Evolutionary conservation across 805 yeast genomes (phyloP), one percentile per base, ranked within the genome.

Genomic region (Cyberlindnera americana): DNA sequence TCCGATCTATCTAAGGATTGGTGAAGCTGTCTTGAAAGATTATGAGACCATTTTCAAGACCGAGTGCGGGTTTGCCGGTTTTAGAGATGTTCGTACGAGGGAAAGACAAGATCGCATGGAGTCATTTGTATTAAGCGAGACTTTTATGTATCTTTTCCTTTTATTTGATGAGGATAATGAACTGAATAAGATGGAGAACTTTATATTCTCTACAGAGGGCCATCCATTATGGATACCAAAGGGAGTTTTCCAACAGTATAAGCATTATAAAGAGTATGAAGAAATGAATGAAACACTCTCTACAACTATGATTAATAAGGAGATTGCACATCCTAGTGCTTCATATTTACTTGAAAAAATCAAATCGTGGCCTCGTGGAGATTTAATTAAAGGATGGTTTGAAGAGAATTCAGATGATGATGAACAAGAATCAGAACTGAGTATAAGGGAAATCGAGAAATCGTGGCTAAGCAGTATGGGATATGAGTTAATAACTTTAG

Each of bases 81-180:
- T 77, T 13, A 82, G 78, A 46, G 83, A 90, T 53, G 67, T 90
- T 1, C 60, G 79, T 15, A 72, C 77, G 0, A 85, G 85, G 1
- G 61, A 66, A 36, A 60, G 63, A 39, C 90, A 86, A 49, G 81
- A 89, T 60, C 67, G 96, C 38, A 89, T 89, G 96, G 98, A 90
- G 56, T 78, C 93, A 6, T 90, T 90, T 67, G 95, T 87, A 6
- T 57, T 90, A 44, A 80, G 95, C 43, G 98, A 90, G 57, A 85
- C 95, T 1, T 67, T 87, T 42, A 90, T 90, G 62, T 90, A 90
- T 55, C 64, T 90, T 12, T 90, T 81, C 54, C 61, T 90, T 21
- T 62, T 89, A 30, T 90, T 90, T 64, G 95, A 88, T 55, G 81
- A 70, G 13, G 72, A 68, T 6, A 79, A 88, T 55, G 53, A 56